Evolutionary conservation across 495 filamentous ascomycete species (phyloP), one percentile per base, ranked within the genome.

Genomic region (Aspergillus hancockii): DNA sequence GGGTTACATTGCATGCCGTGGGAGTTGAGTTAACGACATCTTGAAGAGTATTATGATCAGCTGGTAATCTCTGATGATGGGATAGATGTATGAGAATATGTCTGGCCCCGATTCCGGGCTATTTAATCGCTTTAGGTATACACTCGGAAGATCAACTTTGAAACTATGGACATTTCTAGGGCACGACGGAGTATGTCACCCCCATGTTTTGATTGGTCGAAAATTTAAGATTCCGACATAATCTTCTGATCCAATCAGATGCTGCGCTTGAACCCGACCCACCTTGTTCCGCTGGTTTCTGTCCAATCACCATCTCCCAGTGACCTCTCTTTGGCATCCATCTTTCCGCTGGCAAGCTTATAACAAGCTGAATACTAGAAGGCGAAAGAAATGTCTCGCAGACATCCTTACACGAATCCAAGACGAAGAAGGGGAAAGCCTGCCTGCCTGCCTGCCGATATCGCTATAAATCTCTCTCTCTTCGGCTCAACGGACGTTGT

Each of bases 1-100:
- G 16, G 79, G 81, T 59, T 72, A 81, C 25, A 71, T 73, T 30
- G 77, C 70, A 56, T 76, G 76, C 79, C 79, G 82, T 10, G 77
- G 79, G n/a, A 14, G 4, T 16, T 16, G 38, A 41, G 38, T 7
- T 12, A 14, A 3, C n/a, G 38, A 41, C 38, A 41, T 41, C 1
- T 41, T n/a, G 34, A 14, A 10, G 9, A 36, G 34, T 10, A 12
- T 14, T n/a, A 41, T 6, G 2, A n/a, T 12, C 3, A n/a, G n/a
- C n/a, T n/a, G n/a, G n/a, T n/a, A n/a, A n/a, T n/a, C n/a, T n/a
- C n/a, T n/a, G n/a, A n/a, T n/a, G n/a, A n/a, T n/a, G n/a, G n/a
- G n/a, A n/a, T n/a, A n/a, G n/a, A n/a, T n/a, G n/a, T n/a, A n/a
- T n/a, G n/a, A 12, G 34, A 12, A 36, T 10, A 36, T 1, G 1